Evolutionary conservation across 2,329 filamentous ascomycete genomes (phyloP).

Genomic region (Cladobotryum mycophilum): DNA sequence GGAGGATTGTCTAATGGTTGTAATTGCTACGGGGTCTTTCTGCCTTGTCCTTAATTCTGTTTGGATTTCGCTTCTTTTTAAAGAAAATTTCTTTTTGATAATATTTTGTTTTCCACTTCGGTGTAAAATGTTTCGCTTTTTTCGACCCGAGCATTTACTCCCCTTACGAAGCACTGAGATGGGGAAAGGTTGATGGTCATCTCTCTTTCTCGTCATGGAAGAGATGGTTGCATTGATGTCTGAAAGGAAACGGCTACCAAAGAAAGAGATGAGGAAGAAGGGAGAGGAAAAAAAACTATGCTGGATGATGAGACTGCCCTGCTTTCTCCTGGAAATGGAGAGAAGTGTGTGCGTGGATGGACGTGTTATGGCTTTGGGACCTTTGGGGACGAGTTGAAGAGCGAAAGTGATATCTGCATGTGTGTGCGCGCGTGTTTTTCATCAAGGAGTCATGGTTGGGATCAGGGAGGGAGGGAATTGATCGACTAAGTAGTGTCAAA

Average conservation of each 20-base stretch:
- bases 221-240: not conserved
- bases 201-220: not conserved
- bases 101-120: slow-evolving; percentile 10
- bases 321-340: too few species aligned
- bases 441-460: too few species aligned
- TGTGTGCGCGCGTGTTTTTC: too few species aligned
- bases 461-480: too few species aligned
- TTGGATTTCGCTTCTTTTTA: slow-evolving; percentile 13
- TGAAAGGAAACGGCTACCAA: not conserved
- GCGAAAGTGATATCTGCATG: too few species aligned
- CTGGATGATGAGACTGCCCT: too few species aligned
- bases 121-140: slow-evolving; percentile 11
- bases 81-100: slow-evolving; percentile 9
- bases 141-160: slow-evolving; percentile 2
- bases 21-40: slow-evolving; percentile 31
- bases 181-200: not conserved
- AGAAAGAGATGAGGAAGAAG: slow-evolving; percentile 14
- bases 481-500: too few species aligned
- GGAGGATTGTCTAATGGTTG: slow-evolving; percentile 35
- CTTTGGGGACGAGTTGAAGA: too few species aligned
- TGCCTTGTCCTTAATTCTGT: slow-evolving; percentile 18
- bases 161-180: slow-evolving; percentile 7
- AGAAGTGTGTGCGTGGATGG: too few species aligned
- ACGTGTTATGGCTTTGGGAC: too few species aligned
- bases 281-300: slow-evolving; percentile 16